Evolutionary conservation across 139 green algal genomes (phyloP), one percentile per base, ranked within the genome.

Genomic region (Asterochloris sp.): DNA sequence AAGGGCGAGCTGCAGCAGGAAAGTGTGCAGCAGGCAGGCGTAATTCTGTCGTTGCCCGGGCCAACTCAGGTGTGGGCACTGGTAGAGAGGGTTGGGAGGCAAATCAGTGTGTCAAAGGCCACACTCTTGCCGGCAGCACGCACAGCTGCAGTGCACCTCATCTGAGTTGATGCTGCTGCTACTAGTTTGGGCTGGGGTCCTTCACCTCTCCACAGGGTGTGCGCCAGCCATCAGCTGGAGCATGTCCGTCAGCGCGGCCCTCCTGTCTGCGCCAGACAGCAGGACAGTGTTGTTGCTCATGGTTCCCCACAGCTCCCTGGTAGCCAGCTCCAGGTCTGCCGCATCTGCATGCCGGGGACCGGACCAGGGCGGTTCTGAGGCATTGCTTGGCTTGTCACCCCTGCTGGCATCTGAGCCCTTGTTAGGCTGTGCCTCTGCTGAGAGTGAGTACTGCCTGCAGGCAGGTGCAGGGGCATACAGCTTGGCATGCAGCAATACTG

Each of bases 291-390:
- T 87, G 27, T 79, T 80, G 0, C 85, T 74, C 9, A 92, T 84
- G 76, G 87, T 84, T 16, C 89, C 69, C 78, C 90, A 92, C 9
- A 88, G 78, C 69, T 86, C n/a, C 11, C 88, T 47, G 2, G 88
- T 92, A 0, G 89, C 87, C 0, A 78, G 83, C 83, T 92, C 81
- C n/a, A 95, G 78, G 71, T 95, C 91, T 9, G 27, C 69, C n/a
- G 79, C 13, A 69, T 91, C 85, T 19, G 60, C 84, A 29, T 79
- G 69, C 29, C 14, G 10, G 10, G 17, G n/a, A 77, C n/a, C n/a
- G 8, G 17, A 71, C 21, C 2, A 54, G 2, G 38, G 38, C 38
- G 38, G 38, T 6, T 54, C 38, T 54, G 38, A 54, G 38, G 38
- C 38, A 54, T 54, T 54, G 38, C 38, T 54, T 54, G 38, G 38